phyloP scores from a whole-genome alignment of 108 stramenopile genomes.

The Discostella pseudostelligera region DNA sequence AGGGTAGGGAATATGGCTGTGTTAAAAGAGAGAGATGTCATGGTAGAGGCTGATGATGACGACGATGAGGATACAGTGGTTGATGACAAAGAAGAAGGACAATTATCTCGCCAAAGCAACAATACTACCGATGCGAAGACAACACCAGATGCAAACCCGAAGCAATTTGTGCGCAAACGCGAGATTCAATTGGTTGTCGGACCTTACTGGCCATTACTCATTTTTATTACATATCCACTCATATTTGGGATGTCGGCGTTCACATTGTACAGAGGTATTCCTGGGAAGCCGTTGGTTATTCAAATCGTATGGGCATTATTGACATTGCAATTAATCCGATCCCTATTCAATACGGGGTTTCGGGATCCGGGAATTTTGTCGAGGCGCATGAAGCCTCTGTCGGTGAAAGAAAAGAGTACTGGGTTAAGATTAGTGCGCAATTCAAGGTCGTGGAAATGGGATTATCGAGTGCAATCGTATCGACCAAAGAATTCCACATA shows the following conservation, averaged over 20 bases:
- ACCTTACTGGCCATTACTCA: constrained; percentile 93
- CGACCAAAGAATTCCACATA: constrained; percentile 75
- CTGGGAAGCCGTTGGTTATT: constrained; percentile 34
- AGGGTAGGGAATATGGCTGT: constrained; percentile 89
- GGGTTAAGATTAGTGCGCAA: constrained; percentile 34
- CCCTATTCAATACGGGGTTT: constrained; percentile 44
- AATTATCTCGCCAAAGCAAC: constrained; percentile 18
- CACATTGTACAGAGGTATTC: constrained; percentile 43
- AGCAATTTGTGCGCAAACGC: constrained; percentile 30
- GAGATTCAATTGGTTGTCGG: constrained; percentile 70
- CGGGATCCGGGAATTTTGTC: constrained; percentile 56
- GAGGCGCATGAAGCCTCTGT: constrained; percentile 40
- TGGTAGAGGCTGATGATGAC: constrained; percentile 64
- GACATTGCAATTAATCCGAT: constrained; percentile 34
- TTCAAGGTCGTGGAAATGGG: constrained; percentile 41
- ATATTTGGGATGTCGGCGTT: constrained; percentile 66
- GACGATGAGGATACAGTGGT: constrained; percentile 47
- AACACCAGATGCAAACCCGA: background rate
- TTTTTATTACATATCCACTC: constrained; percentile 84
- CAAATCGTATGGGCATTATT: constrained; percentile 48
- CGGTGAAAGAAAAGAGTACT: constrained; percentile 17
- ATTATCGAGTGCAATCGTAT: constrained; percentile 80
- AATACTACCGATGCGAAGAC: background rate
- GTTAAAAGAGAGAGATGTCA: constrained; percentile 63
- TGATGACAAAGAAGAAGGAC: constrained; percentile 15